Percentiles rank a stretch among this genome's conserved stretches.
These are phyloP conservation scores for Leccinum ochraceum DNA, from an alignment of 768 basidiomycete genomes.

Conservation along the genomic window DNA sequence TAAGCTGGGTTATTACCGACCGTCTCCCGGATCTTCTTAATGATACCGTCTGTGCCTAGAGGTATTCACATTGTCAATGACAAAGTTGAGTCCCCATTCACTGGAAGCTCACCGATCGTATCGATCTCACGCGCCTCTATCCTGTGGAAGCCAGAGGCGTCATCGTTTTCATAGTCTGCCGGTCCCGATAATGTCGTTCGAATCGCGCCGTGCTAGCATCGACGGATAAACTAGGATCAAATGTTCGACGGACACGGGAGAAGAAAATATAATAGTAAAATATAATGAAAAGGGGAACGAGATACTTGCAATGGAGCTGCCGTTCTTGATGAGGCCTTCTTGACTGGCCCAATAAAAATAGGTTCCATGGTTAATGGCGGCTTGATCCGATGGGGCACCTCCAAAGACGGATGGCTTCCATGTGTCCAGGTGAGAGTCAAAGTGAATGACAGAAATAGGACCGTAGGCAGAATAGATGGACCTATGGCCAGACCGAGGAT, in stretches of 20 bases:
- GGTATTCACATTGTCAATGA: not conserved
- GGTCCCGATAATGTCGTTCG: constrained; percentile 79
- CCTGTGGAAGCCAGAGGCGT: constrained; percentile 75
- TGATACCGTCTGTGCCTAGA: constrained; percentile 70
- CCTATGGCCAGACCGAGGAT: constrained; percentile 32
- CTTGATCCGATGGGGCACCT: constrained; percentile 68
- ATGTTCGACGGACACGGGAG: constrained; percentile 29
- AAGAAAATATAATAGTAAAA: constrained; percentile 18
- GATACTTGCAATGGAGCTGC: constrained; percentile 81
- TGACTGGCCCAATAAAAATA: constrained; percentile 90
- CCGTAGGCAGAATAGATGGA: constrained; percentile 80
- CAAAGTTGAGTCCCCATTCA: not conserved
- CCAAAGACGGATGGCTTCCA: constrained; percentile 79
- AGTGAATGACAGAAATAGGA: constrained; percentile 80
- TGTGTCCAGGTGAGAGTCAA: constrained; percentile 83
- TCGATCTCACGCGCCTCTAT: constrained; percentile 88
- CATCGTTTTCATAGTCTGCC: constrained; percentile 77
- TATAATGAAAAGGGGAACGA: constrained; percentile 25
- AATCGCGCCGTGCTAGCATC: constrained; percentile 78
- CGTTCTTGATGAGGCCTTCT: constrained; percentile 78
- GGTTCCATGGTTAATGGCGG: constrained; percentile 83
- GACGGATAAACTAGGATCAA: constrained; percentile 75
- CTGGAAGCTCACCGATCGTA: constrained; percentile 57
- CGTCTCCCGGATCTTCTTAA: constrained; percentile 75
- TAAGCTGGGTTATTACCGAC: constrained; percentile 77